phyloP scores from a whole-genome alignment of 768 basidiomycete species.

The Cantharellus anzutake region DNA sequence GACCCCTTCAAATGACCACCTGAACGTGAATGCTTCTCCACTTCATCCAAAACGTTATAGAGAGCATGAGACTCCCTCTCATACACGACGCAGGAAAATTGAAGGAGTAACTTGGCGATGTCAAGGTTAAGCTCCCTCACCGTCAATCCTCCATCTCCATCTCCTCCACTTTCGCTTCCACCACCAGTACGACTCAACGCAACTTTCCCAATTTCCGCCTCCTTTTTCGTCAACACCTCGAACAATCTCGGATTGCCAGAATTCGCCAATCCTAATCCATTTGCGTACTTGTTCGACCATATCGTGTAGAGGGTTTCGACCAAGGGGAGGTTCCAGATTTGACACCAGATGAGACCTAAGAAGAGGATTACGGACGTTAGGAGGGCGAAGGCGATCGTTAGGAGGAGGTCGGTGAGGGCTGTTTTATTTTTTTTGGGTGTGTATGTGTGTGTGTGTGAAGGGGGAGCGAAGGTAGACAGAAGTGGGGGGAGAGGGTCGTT shows the following conservation, averaged over 20 bases:
- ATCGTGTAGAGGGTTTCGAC: background rate
- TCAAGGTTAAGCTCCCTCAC: constrained; percentile 5
- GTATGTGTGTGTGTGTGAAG: background rate
- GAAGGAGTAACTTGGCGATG: constrained; percentile 6
- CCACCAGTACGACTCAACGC: background rate
- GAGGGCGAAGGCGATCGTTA: background rate
- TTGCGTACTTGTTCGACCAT: background rate
- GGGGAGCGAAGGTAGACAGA: background rate
- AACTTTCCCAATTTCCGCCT: constrained; percentile 1
- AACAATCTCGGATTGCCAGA: constrained; percentile 4
- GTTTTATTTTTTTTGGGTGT: background rate
- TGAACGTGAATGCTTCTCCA: background rate
- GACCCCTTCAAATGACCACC: background rate
- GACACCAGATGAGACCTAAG: background rate
- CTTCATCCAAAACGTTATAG: background rate
- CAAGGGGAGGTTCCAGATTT: background rate
- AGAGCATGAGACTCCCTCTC: background rate
- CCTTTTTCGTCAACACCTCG: background rate
- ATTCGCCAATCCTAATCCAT: background rate
- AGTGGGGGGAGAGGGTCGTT: background rate
- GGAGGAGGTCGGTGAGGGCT: background rate
- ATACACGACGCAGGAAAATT: background rate
- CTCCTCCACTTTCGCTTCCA: background rate
- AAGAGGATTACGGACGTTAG: background rate
- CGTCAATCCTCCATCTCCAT: no score